These are phyloP conservation scores for Exophiala sideris DNA, from an alignment of 2,329 filamentous ascomycete genomes.

Conservation along the genomic window DNA sequence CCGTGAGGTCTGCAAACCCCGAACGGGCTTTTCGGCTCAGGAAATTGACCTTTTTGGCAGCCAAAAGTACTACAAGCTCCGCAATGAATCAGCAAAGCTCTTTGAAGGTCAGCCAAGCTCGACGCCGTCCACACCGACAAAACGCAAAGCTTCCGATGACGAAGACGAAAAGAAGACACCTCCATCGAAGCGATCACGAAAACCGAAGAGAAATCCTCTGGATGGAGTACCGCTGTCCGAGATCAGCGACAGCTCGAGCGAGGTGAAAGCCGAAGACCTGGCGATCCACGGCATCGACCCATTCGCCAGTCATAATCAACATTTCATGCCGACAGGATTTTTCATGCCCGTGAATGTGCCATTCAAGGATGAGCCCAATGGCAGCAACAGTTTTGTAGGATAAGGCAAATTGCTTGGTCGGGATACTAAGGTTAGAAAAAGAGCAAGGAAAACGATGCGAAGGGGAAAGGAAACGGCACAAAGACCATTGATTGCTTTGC, in stretches of 20 bases:
- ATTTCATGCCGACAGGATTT: constrained; percentile 3
- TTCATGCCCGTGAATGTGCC: constrained; percentile 7
- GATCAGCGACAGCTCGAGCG: constrained; percentile 4
- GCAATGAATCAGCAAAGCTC: constrained; percentile 19
- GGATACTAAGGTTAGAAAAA: background rate
- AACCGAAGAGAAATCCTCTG: constrained; percentile 11
- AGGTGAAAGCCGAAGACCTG: constrained; percentile 11
- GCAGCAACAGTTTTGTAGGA: constrained; percentile 6
- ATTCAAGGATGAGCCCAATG: constrained; percentile 6
- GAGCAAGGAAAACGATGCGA: background rate
- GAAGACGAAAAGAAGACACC: constrained; percentile 16
- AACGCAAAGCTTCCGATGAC: constrained; percentile 15
- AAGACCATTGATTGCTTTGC: background rate
- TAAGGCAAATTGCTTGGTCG: background rate
- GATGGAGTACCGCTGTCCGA: constrained; percentile 18
- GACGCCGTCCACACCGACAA: constrained; percentile 17
- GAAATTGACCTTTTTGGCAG: constrained; percentile 4
- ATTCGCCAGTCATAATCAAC: constrained; percentile 2
- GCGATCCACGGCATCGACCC: constrained; percentile 1
- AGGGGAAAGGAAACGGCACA: background rate
- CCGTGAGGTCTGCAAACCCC: constrained; percentile 19
- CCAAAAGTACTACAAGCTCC: constrained; percentile 29
- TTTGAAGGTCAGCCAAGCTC: constrained; percentile 7
- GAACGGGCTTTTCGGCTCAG: background rate
- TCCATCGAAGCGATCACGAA: constrained; percentile 14